phyloP scores from a whole-genome alignment of 2,329 filamentous ascomycete species.

The Epichloe uncinata region DNA sequence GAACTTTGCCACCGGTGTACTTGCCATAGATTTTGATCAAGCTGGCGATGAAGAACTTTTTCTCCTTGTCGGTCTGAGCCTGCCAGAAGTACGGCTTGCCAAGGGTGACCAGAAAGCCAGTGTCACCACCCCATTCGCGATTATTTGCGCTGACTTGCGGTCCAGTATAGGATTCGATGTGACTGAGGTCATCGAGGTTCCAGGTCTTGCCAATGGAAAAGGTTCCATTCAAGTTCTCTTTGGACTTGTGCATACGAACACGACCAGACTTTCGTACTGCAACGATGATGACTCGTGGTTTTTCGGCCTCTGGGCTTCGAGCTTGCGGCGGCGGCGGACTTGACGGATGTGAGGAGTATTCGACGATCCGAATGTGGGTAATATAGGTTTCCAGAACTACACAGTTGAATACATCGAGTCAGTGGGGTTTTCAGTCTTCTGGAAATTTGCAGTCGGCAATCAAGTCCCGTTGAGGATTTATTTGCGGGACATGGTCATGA shows the following conservation, averaged over 20 bases:
- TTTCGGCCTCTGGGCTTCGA: constrained; percentile 59
- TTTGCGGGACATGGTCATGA: neutral
- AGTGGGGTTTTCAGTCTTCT: constrained; percentile 1
- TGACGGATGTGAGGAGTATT: constrained; percentile 74
- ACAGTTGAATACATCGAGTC: constrained; percentile 1
- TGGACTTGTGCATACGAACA: constrained; percentile 91
- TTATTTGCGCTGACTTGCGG: constrained; percentile 41
- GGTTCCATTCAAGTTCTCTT: constrained; percentile 84
- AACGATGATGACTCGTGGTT: constrained; percentile 82
- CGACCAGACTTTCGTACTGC: constrained; percentile 84
- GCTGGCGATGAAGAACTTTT: constrained; percentile 96
- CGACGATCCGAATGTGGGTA: constrained; percentile 83
- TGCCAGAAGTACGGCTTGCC: constrained; percentile 97
- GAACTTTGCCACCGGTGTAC: constrained; percentile 77
- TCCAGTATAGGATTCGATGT: constrained; percentile 70
- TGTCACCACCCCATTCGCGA: constrained; percentile 67
- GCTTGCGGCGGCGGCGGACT: constrained; percentile 70
- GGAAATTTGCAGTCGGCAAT: neutral
- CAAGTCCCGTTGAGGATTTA: neutral
- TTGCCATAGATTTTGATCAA: constrained; percentile 93
- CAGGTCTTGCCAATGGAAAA: constrained; percentile 98
- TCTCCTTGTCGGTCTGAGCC: constrained; percentile 85
- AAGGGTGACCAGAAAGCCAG: constrained; percentile 77
- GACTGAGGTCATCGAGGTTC: constrained; percentile 80
- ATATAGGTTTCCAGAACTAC: constrained; percentile 73